Conservation (phyloP, 2,329 filamentous ascomycete species). For the Verruconis gallopava region DNA sequence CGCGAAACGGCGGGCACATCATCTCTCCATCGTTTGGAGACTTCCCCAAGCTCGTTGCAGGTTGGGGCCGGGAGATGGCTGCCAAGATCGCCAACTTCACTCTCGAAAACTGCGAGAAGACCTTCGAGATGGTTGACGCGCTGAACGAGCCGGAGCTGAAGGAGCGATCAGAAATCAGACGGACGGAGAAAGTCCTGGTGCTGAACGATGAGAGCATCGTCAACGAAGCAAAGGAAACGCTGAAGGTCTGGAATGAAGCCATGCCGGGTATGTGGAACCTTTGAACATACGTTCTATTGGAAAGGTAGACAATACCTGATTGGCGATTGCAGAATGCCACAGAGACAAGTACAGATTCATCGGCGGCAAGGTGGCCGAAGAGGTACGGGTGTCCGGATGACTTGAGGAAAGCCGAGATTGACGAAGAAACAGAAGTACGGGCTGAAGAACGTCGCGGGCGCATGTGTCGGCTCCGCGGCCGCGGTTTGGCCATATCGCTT, state of each 20-base stretch:
- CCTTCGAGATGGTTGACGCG: background rate
- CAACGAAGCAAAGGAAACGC: background rate
- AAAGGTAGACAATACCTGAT: too few species aligned
- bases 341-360: background rate
- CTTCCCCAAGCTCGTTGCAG: background rate
- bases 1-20: constrained; percentile 51
- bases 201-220: background rate
- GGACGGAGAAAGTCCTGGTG: background rate
- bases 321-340: too few species aligned
- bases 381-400: too few species aligned
- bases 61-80: background rate
- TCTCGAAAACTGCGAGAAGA: background rate
- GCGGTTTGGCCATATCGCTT: constrained; percentile 1
- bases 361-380: background rate
- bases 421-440: background rate
- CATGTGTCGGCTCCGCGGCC: background rate
- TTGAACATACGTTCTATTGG: too few species aligned
- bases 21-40: background rate
- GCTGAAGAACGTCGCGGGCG: background rate
- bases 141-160: background rate
- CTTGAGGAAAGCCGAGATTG: too few species aligned
- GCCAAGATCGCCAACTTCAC: background rate
- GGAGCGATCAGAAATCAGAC: background rate
- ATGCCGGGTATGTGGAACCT: background rate
- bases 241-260: background rate